A percentile compares a stretch with the other conserved stretches of the same genome.
Conservation (phyloP, 2,329 filamentous ascomycete species). For the Reticulascus tulasneorum region DNA sequence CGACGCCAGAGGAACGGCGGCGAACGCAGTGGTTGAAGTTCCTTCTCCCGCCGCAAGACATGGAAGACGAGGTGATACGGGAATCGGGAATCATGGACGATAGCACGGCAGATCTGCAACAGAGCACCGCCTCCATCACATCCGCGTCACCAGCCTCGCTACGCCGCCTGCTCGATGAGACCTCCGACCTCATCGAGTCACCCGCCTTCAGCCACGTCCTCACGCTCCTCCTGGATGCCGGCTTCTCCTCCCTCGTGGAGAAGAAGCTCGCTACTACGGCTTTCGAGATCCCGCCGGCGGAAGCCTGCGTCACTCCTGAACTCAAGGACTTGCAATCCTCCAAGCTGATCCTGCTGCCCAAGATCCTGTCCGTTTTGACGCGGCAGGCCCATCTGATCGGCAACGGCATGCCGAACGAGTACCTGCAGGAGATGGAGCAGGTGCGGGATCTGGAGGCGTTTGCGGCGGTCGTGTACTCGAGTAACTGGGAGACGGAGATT, state of each 20-base stretch:
- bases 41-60: slow-evolving; percentile 72
- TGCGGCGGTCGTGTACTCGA: slow-evolving; percentile 81
- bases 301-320: too few species aligned
- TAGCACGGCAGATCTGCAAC: slow-evolving; percentile 33
- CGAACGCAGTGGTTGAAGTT: slow-evolving; percentile 71
- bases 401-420: slow-evolving; percentile 68
- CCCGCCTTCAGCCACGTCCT: slow-evolving; percentile 86
- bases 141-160: slow-evolving; percentile 55
- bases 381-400: slow-evolving; percentile 89
- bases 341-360: slow-evolving; percentile 71
- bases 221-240: slow-evolving; percentile 78
- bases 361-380: slow-evolving; percentile 83
- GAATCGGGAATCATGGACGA: slow-evolving; percentile 75
- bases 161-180: slow-evolving; percentile 87
- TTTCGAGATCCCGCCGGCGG: slow-evolving; percentile 62
- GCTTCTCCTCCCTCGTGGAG: slow-evolving; percentile 80
- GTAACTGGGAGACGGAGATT: slow-evolving; percentile 72
- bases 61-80: slow-evolving; percentile 78
- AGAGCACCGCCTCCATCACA: slow-evolving; percentile 27
- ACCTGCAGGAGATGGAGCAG: slow-evolving; percentile 69
- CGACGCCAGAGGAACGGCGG: slow-evolving; percentile 33
- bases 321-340: slow-evolving; percentile 27
- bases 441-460: slow-evolving; percentile 78
- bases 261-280: slow-evolving; percentile 74
- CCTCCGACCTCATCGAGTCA: slow-evolving; percentile 91